phyloP scores from a whole-genome alignment of 805 yeast genomes.

The Saccharomycopsis javanensis region DNA sequence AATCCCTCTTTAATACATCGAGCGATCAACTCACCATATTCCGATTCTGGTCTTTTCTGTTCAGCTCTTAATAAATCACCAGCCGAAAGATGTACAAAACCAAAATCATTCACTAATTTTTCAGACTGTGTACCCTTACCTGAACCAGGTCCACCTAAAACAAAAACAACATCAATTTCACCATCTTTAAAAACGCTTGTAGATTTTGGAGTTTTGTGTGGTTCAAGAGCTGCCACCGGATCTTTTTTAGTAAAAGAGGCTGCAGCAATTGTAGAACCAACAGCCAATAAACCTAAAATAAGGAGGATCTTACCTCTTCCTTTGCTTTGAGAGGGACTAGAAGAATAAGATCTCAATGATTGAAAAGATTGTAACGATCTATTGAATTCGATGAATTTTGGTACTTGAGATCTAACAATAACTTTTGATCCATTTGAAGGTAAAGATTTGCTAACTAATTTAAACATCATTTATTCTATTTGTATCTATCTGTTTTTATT shows the following conservation, averaged over 20 bases:
- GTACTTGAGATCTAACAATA: background rate
- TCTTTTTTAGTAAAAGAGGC: conserved; percentile 10
- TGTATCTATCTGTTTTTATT: background rate
- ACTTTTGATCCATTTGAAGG: background rate
- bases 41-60: conserved; percentile 71
- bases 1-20: conserved; percentile 76
- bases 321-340: background rate
- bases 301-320: conserved; percentile 7
- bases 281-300: conserved; percentile 9
- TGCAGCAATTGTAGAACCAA: conserved; percentile 13
- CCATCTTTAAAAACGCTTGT: conserved; percentile 45
- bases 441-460: background rate
- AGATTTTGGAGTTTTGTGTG: conserved; percentile 6
- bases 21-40: conserved; percentile 79
- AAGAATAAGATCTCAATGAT: background rate
- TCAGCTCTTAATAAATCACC: conserved; percentile 94
- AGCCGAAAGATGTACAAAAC: conserved; percentile 87
- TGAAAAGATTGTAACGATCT: background rate
- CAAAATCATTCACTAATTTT: conserved; percentile 67
- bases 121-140: conserved; percentile 97
- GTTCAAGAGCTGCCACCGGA: conserved; percentile 20
- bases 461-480: background rate
- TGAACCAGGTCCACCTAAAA: conserved; percentile 95
- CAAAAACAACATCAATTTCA: conserved; percentile 74
- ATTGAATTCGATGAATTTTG: background rate